Percentiles rank a stretch among this genome's conserved stretches.
These are phyloP conservation scores for Gossypium lobatum DNA, from an alignment of 441 rosid species.

Conservation along the genomic window DNA sequence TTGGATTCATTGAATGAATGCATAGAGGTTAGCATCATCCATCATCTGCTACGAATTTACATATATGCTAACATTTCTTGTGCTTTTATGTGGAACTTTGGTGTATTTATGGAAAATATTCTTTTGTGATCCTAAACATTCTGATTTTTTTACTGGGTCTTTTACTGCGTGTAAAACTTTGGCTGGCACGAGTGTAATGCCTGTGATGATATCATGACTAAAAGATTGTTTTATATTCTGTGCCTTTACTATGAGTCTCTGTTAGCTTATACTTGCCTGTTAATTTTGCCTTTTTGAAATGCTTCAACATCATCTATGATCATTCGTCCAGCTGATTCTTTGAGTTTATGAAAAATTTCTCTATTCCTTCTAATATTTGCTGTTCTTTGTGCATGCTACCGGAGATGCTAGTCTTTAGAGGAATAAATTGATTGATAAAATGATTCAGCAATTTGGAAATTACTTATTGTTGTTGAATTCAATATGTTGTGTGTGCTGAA, in stretches of 20 bases:
- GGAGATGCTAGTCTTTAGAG: not conserved
- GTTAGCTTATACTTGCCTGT: not conserved
- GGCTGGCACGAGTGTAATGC: not conserved
- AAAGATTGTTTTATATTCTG: not conserved
- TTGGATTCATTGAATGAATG: slow-evolving; percentile 56
- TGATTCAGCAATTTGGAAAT: not conserved
- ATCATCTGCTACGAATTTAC: not conserved
- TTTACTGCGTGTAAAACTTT: not conserved
- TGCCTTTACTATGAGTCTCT: not conserved
- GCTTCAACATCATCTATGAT: not conserved
- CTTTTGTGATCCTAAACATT: not conserved
- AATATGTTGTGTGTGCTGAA: not conserved
- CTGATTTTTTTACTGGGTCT: not conserved
- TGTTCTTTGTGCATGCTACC: not conserved
- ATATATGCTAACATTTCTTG: not conserved
- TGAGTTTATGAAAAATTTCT: not conserved
- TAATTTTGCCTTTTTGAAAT: not conserved
- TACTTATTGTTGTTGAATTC: not conserved
- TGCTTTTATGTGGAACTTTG: not conserved
- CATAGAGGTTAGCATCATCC: slow-evolving; percentile 39
- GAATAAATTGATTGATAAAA: not conserved
- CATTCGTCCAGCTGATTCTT: not conserved
- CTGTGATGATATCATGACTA: not conserved
- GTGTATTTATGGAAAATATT: not conserved
- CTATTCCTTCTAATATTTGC: not conserved